These are phyloP conservation scores for Ilex aquifolium DNA, from an alignment of 257 asterid species.

Conservation along the genomic window DNA sequence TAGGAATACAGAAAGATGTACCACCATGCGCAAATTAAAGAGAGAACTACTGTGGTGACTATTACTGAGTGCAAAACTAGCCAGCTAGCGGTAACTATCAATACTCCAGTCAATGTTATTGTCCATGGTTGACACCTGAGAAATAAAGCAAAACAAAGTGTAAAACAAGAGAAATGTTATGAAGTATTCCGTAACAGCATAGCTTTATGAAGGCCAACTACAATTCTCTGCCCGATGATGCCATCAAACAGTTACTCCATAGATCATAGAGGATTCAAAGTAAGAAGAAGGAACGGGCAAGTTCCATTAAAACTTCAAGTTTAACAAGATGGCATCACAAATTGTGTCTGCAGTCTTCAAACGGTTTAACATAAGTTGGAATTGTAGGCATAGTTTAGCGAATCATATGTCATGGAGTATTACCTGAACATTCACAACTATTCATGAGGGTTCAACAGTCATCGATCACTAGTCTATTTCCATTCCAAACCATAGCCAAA, in stretches of 20 bases:
- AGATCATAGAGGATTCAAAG: neutral
- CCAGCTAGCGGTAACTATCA: slow-evolving; percentile 65
- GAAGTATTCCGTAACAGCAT: neutral
- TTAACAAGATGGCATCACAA: neutral
- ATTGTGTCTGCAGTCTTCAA: too few relatives aligned
- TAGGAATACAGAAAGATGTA: slow-evolving; percentile 76
- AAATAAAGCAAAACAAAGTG: neutral
- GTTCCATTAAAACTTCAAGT: too few relatives aligned
- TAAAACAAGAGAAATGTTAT: neutral
- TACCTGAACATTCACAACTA: too few relatives aligned
- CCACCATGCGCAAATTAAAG: slow-evolving; percentile 73
- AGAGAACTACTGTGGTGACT: slow-evolving; percentile 39
- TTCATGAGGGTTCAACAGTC: too few relatives aligned
- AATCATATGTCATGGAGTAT: too few relatives aligned
- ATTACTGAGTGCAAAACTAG: slow-evolving; percentile 43
- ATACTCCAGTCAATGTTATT: slow-evolving; percentile 56
- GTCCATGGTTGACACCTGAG: slow-evolving; percentile 99
- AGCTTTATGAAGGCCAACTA: neutral
- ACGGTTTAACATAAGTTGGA: too few relatives aligned
- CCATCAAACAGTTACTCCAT: neutral
- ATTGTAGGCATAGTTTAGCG: too few relatives aligned
- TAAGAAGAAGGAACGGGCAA: neutral
- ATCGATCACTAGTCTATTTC: too few relatives aligned
- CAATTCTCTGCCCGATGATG: neutral
- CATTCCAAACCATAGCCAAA: too few relatives aligned